Percentiles rank a stretch among this genome's conserved stretches.
Evolutionary conservation across 129 eudicot genomes (phyloP).

Genomic region (Solidago caesia): DNA sequence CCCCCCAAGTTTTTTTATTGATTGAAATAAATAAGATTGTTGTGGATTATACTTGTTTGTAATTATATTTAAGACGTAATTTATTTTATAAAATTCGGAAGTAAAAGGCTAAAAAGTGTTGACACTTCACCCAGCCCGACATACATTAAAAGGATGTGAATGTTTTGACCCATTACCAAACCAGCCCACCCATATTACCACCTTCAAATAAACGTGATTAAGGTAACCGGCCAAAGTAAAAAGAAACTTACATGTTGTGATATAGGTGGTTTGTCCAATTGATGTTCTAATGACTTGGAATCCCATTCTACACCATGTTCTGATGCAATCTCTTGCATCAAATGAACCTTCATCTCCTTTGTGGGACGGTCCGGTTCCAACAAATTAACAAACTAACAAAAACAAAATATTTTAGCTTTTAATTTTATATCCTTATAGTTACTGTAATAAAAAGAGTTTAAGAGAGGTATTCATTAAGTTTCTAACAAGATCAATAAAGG

Average conservation of each 20-base stretch:
- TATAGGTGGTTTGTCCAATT: slow-evolving; percentile 35
- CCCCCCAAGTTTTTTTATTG: not conserved
- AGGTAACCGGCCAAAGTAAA: not conserved
- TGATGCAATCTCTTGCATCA: slow-evolving; percentile 67
- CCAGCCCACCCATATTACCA: not conserved
- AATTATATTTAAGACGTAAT: no score
- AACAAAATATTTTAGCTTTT: not conserved
- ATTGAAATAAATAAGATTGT: not conserved
- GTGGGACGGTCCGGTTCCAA: slow-evolving; percentile 42
- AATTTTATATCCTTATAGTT: not conserved
- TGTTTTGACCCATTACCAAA: not conserved
- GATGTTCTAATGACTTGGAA: slow-evolving; percentile 42
- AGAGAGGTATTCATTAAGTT: not conserved
- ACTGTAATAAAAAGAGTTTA: not conserved
- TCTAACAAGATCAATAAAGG: not conserved
- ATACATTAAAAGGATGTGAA: not conserved
- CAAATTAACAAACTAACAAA: slow-evolving; percentile 45
- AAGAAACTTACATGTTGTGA: slow-evolving; percentile 33
- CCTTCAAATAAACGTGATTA: not conserved
- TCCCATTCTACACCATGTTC: slow-evolving; percentile 69
- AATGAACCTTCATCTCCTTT: slow-evolving; percentile 55
- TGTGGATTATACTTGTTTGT: not conserved
- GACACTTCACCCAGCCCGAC: not conserved
- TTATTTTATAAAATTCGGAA: not conserved
- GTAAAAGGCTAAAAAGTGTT: no score